Evolutionary conservation across 2,329 filamentous ascomycete genomes (phyloP).

Genomic region (Pseudopyrenochaeta lycopersici): DNA sequence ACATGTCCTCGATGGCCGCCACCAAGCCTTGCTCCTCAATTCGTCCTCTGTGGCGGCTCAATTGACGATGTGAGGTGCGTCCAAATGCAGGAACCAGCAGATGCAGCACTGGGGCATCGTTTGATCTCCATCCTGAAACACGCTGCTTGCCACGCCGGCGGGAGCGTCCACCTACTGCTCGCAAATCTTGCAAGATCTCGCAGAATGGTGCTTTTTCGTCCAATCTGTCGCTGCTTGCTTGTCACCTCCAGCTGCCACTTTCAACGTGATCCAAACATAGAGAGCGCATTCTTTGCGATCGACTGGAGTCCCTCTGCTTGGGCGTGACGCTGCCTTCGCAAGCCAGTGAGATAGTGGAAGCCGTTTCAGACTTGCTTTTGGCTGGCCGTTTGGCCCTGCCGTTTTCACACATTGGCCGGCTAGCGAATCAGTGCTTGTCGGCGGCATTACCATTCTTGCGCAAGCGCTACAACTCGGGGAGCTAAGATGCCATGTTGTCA

Average conservation of each 20-base stretch:
- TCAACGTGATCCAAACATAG: conserved; percentile 15
- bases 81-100: conserved; percentile 49
- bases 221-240: conserved; percentile 12
- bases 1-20: conserved; percentile 18
- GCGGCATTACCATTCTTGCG: conserved; percentile 29
- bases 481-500: conserved; percentile 30
- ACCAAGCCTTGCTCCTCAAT: conserved; percentile 26
- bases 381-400: conserved; percentile 36
- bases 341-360: conserved; percentile 38
- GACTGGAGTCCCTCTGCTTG: conserved; percentile 14
- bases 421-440: conserved; percentile 37
- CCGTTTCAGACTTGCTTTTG: conserved; percentile 49
- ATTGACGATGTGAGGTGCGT: conserved; percentile 30
- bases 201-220: conserved; percentile 7
- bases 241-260: conserved; percentile 3
- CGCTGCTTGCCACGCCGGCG: conserved; percentile 25
- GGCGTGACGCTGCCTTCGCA: conserved; percentile 42
- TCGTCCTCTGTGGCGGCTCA: conserved; percentile 35
- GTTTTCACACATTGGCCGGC: conserved; percentile 31
- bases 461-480: conserved; percentile 40
- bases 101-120: conserved; percentile 45
- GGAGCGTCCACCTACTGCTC: conserved; percentile 24
- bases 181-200: conserved; percentile 13
- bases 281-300: conserved; percentile 11
- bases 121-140: conserved; percentile 51